Base-by-base conservation (phyloP, 768 basidiomycete species). In the Rhizopogon sp. region DNA sequence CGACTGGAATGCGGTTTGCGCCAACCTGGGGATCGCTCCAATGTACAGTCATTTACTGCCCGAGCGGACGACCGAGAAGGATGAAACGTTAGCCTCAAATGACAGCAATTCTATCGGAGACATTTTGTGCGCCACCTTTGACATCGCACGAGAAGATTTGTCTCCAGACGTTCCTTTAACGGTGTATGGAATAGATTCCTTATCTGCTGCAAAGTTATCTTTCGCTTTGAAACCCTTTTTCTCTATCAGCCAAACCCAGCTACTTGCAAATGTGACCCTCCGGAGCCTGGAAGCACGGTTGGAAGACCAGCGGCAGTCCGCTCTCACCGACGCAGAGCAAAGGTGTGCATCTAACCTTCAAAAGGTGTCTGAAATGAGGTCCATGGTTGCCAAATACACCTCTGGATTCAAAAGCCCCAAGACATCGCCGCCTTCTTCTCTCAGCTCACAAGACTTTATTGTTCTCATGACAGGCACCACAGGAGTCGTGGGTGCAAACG, bases 121-220 rank as follows among this genome's bases (percentile, higher is more conserved):
- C 42, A 57, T 58, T 39, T 58, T 61, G 17, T 56, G 57, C 20
- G 41, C 53, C 17, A 58, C 64, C 17, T 58, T 74, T n/a, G 71
- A 70, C 44, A 57, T 77, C 22, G 53, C 68, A 2, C 55, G 56
- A 17, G 63, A 68, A 17, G 74, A 76, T 35, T 70, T 77, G 44
- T 65, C 66, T 6, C 49, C 58, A 0, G 68, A 75, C 14, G 67
- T 74, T 6, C 75, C 76, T 1, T 63, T 78, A 45, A 74, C 73
- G 1, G 62, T 71, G 3, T 77, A 76, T 43, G 76, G 76, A 6
- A 61, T 76, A 14, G 76, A 77, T 56, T 77, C 76, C 1, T 65
- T 77, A 6, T 65, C 70, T 9, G 75, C 76, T 13, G 70, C 70
- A 5, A 65, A 66, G 14, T 56, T 76, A 10, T 71, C 75, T 3